These are phyloP conservation scores for Rhynchospora tenuis DNA, from an alignment of 176 grass and related monocot genomes.

Conservation along the genomic window DNA sequence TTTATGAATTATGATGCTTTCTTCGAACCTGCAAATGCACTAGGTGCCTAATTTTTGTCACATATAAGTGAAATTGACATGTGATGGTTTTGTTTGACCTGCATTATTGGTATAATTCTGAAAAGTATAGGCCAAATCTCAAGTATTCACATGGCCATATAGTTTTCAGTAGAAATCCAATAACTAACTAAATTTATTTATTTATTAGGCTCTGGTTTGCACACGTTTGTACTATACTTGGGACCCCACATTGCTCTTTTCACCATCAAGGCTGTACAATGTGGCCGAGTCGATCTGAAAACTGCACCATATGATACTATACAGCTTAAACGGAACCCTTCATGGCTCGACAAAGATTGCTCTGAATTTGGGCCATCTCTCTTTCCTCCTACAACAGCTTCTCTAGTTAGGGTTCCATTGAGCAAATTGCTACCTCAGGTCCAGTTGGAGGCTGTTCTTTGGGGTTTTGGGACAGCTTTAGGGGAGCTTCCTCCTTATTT, in stretches of 20 bases:
- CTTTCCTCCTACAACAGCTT: conserved; percentile 41
- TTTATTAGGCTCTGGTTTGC: conserved; percentile 81
- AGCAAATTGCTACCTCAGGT: conserved; percentile 77
- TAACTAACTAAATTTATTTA: too few relatives aligned
- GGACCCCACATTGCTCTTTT: conserved; percentile 96
- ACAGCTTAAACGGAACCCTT: conserved; percentile 71
- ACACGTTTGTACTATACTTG: conserved; percentile 96
- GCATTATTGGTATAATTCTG: not conserved
- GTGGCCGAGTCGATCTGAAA: conserved; percentile 89
- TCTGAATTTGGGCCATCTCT: conserved; percentile 76
- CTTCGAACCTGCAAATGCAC: not conserved
- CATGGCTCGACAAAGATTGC: conserved; percentile 94
- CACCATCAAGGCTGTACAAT: conserved; percentile 94
- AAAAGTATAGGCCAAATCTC: not conserved
- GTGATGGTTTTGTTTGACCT: not conserved
- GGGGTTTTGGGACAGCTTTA: conserved; percentile 93
- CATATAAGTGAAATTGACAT: not conserved
- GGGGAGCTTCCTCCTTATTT: conserved; percentile 99
- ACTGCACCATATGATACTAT: conserved; percentile 89
- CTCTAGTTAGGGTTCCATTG: conserved; percentile 71
- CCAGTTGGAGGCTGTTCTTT: conserved; percentile 93
- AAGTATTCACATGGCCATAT: conserved; percentile 4
- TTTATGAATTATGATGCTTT: not conserved
- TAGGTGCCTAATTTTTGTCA: not conserved
- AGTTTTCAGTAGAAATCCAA: too few relatives aligned